Conservation (phyloP, 106 monocot species). For the Cymbidium sinense region DNA sequence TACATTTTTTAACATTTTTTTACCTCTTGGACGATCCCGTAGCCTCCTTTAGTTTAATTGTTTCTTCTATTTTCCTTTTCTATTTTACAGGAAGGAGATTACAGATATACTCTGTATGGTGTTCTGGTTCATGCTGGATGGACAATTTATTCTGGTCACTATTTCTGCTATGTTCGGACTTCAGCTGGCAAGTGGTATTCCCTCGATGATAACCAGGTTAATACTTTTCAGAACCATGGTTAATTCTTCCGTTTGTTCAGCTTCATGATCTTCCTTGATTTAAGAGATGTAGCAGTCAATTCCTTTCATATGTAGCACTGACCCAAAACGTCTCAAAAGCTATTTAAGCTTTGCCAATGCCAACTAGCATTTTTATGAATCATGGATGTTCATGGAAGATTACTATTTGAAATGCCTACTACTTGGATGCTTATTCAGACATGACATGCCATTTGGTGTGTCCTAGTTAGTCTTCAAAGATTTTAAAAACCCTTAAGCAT, state of each 20-base stretch:
- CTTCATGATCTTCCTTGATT: neutral
- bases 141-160: conserved; percentile 69
- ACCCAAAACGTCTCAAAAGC: neutral
- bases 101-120: conserved; percentile 65
- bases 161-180: conserved; percentile 73
- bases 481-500: neutral
- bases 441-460: neutral
- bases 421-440: too few species aligned
- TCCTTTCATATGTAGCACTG: neutral
- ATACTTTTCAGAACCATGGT: neutral
- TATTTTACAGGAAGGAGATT: conserved; percentile 32
- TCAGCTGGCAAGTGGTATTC: conserved; percentile 66
- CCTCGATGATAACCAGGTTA: conserved; percentile 72
- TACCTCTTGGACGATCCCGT: neutral
- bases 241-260: neutral
- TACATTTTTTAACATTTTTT: neutral
- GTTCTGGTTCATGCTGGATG: conserved; percentile 73
- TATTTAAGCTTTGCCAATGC: neutral
- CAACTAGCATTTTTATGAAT: neutral
- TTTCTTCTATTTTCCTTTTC: neutral
- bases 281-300: neutral
- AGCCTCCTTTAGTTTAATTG: too few species aligned
- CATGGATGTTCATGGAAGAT: neutral
- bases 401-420: neutral
- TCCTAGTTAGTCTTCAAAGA: neutral